phyloP scores from a whole-genome alignment of 371 early-diverging fungal genomes.

The Mucor sp. region DNA sequence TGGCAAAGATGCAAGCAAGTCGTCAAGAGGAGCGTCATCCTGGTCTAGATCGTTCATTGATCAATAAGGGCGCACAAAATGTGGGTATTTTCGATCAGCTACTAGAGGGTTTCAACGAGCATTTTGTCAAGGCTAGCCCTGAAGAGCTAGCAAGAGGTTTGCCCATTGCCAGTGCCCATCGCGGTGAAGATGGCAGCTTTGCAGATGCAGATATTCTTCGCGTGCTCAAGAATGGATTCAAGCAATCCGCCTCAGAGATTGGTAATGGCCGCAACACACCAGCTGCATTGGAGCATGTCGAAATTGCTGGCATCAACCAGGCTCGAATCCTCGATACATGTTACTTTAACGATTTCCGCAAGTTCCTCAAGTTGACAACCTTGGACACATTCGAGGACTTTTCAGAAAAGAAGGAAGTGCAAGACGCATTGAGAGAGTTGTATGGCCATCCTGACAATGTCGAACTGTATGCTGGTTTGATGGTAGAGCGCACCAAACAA shows the following conservation, averaged over 20 bases:
- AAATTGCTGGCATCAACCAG: conserved; percentile 50
- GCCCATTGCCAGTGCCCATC: conserved; percentile 45
- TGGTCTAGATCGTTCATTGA: conserved; percentile 6
- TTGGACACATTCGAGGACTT: conserved; percentile 45
- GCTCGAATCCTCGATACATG: conserved; percentile 38
- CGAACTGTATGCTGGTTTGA: conserved; percentile 53
- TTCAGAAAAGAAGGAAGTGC: conserved; percentile 39
- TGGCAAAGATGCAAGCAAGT: conserved; percentile 3
- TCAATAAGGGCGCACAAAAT: conserved; percentile 27
- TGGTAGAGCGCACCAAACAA: conserved; percentile 46
- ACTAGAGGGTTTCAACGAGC: conserved; percentile 30
- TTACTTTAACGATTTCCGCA: conserved; percentile 54
- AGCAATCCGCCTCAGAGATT: conserved; percentile 35
- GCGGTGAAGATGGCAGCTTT: conserved; percentile 39
- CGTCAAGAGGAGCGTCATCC: conserved; percentile 9
- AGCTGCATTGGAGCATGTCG: conserved; percentile 44
- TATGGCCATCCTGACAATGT: conserved; percentile 49
- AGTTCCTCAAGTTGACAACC: conserved; percentile 38
- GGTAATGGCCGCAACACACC: conserved; percentile 51
- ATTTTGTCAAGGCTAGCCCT: conserved; percentile 34
- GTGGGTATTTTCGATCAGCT: conserved; percentile 26
- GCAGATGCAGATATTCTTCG: conserved; percentile 34
- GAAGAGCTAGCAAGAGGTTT: conserved; percentile 41
- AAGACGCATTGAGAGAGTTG: conserved; percentile 42
- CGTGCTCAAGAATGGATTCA: conserved; percentile 26